Evolutionary conservation across 73 alveolate genomes (phyloP).

Genomic region (Tetrahymena elliotti): DNA sequence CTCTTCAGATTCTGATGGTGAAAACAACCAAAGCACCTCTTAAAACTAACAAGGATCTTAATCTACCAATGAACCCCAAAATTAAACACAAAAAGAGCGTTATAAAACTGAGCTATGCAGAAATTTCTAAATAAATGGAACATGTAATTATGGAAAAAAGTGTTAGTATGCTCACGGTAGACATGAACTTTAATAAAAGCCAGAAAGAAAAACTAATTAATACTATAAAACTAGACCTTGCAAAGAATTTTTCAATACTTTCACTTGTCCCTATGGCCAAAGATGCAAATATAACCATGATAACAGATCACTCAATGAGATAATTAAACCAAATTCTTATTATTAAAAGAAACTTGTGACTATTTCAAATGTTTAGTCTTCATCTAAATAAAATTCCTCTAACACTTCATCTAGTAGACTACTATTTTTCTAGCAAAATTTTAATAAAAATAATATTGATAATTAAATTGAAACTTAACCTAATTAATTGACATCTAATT

Average conservation of each 20-base stretch:
- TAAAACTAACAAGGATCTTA: not conserved
- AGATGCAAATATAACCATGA: not conserved
- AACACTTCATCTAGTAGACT: not conserved
- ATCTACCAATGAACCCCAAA: not conserved
- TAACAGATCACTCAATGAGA: not conserved
- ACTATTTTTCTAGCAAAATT: not conserved
- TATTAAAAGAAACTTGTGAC: not conserved
- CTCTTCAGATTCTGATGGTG: not conserved
- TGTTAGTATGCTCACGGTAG: not conserved
- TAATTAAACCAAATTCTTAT: not conserved
- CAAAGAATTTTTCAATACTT: not conserved
- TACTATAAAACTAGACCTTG: not conserved
- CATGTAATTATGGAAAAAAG: not conserved
- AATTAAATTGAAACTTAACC: not conserved
- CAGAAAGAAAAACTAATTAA: not conserved
- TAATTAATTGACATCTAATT: not conserved
- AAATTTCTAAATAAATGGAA: not conserved
- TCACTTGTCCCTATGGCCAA: not conserved
- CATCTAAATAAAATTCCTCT: not conserved
- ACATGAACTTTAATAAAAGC: not conserved
- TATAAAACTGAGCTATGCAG: not conserved
- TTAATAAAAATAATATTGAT: not conserved
- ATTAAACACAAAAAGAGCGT: not conserved
- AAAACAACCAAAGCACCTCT: not conserved
- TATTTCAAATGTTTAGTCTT: not conserved